Percentiles rank a stretch among this genome's conserved stretches.
These are phyloP conservation scores for Xylaria scruposa DNA, from an alignment of 495 filamentous ascomycete genomes.

Conservation along the genomic window DNA sequence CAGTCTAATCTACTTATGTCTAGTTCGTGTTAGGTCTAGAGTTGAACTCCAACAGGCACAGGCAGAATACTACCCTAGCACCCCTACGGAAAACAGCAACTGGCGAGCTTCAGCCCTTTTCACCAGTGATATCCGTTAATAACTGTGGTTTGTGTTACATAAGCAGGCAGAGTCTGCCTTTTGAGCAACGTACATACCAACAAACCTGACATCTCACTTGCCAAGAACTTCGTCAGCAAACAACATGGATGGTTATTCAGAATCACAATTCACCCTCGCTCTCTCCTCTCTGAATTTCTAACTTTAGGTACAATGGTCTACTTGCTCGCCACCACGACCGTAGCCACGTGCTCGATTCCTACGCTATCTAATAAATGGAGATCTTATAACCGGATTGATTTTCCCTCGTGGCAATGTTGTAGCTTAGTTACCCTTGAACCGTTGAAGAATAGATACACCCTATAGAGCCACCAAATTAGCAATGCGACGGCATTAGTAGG, in stretches of 20 bases:
- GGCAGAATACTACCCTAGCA: neutral
- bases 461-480: neutral
- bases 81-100: neutral
- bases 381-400: neutral
- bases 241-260: neutral
- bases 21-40: neutral
- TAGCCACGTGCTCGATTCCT: slow-evolving; percentile 2
- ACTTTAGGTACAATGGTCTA: neutral
- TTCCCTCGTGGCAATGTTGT: neutral
- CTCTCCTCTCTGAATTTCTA: neutral
- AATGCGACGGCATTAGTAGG: neutral
- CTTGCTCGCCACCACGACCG: neutral
- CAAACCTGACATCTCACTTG: neutral
- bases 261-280: neutral
- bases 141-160: neutral
- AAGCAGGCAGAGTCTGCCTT: neutral
- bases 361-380: neutral
- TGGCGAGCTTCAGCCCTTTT: slow-evolving; percentile 1
- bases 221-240: neutral
- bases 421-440: neutral
- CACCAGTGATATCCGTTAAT: neutral
- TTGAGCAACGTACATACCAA: neutral
- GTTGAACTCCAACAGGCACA: neutral
- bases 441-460: neutral
- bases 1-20: neutral